phyloP scores from a whole-genome alignment of 169 alveolate species.

The Sarcocystis neurona region DNA sequence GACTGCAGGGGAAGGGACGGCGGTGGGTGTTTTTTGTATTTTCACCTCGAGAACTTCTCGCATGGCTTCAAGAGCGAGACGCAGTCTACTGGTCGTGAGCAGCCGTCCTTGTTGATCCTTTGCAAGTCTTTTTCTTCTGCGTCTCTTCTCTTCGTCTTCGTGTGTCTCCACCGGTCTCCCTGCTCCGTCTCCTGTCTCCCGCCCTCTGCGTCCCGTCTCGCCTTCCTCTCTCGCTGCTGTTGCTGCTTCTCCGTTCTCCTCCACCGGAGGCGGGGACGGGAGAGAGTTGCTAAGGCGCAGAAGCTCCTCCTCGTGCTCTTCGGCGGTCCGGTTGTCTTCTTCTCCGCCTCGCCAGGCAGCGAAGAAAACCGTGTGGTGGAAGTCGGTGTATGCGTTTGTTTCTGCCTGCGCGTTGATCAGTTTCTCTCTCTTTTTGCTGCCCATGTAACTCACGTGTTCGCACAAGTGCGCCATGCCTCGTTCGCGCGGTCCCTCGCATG shows the following conservation, averaged over 20 bases:
- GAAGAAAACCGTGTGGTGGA: slow-evolving; percentile 84
- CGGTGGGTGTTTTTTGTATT: not conserved
- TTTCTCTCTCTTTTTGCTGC: slow-evolving; percentile 75
- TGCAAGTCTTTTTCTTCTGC: not conserved
- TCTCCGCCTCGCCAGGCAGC: slow-evolving; percentile 74
- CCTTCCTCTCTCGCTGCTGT: not conserved
- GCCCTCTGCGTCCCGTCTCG: not conserved
- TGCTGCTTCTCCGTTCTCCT: not conserved
- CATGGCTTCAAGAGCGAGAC: slow-evolving; percentile 55
- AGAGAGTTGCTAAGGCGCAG: too few species aligned
- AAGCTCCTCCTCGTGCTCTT: not conserved
- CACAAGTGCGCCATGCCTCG: slow-evolving; percentile 86
- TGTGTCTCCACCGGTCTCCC: not conserved
- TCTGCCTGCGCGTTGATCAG: slow-evolving; percentile 69
- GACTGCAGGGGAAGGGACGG: not conserved
- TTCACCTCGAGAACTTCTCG: slow-evolving; percentile 58
- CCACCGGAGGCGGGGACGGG: too few species aligned
- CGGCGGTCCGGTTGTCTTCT: not conserved
- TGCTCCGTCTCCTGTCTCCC: not conserved
- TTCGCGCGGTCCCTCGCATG: slow-evolving; percentile 79
- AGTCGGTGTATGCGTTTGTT: slow-evolving; percentile 87
- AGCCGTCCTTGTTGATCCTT: not conserved
- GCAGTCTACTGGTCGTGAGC: not conserved
- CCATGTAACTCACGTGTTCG: slow-evolving; percentile 86
- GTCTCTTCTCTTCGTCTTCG: not conserved